These are phyloP conservation scores for Agrostemma githago DNA, from an alignment of 148 eudicot genomes.

Conservation along the genomic window DNA sequence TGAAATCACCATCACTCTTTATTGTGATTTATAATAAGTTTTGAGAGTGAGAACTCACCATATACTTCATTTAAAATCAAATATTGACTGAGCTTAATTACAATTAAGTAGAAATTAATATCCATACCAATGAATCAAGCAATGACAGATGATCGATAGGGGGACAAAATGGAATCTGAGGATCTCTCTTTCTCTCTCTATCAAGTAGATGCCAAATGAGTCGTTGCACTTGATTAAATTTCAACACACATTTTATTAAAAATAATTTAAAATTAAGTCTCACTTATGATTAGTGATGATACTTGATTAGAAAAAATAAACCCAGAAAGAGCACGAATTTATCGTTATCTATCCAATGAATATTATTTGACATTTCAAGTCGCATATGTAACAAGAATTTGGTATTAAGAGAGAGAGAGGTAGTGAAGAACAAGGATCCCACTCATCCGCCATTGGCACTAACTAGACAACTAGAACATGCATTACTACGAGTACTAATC, in stretches of 20 bases:
- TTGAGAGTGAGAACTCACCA: neutral
- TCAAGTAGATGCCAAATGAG: neutral
- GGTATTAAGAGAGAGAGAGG: neutral
- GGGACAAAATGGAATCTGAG: neutral
- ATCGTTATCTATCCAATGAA: too few relatives aligned
- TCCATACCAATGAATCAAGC: neutral
- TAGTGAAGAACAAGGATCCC: slow-evolving; percentile 6
- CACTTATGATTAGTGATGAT: too few relatives aligned
- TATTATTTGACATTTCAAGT: too few relatives aligned
- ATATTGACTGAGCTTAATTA: neutral
- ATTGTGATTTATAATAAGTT: neutral
- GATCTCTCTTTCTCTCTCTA: neutral
- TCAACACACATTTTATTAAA: neutral
- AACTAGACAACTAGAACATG: neutral
- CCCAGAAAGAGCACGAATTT: too few relatives aligned
- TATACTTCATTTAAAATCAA: too few relatives aligned
- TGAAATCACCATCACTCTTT: neutral
- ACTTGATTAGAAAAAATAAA: too few relatives aligned
- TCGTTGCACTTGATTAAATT: neutral
- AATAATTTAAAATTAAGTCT: too few relatives aligned
- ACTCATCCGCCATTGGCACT: slow-evolving; percentile 5
- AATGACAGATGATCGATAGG: neutral
- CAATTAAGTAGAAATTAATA: neutral
- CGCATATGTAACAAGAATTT: too few relatives aligned
- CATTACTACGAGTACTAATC: neutral